Base-by-base conservation (phyloP, 352 stramenopile species). In the Thraustochytrium sp. region DNA sequence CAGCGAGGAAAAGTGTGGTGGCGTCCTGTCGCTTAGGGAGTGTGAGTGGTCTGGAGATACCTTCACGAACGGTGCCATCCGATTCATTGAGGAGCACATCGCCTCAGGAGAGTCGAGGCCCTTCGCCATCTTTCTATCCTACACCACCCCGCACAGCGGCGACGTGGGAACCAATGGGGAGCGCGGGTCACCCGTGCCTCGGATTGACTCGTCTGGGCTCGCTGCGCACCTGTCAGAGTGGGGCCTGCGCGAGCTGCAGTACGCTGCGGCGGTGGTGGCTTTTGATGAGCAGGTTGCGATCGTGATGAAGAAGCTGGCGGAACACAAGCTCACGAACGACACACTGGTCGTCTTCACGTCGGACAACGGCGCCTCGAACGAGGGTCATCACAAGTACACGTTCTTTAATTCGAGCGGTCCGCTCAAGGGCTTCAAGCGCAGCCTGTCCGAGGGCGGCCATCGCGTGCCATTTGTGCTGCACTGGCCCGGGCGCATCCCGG, bases 381-480 rank as follows among this genome's bases (percentile, higher is more conserved):
- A 87, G 38, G 76, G 77, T 44, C 26, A 23, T 13, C 31, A 53
- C 31, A 87, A 84, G 82, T 87, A 88, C 49, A 38, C 61, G 13
- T 85, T 72, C 26, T 82, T 40, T 16, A 76, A 85, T n/a, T 62
- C 34, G 5, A 84, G 75, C 29, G 44, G 31, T 3, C 46, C 64
- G 29, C 38, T 87, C 23, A 51, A 73, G 2, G 85, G 85, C 36
- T 65, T 51, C 65, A 87, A 87, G 72, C 54, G 85, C 16, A 77
- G 62, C 13, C 76, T 87, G 23, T 87, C 56, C 62, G 85, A 87
- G 62, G 85, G 85, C 46, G 85, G 85, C 44, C n/a, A 87, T 3
- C 84, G 85, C 9, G 40, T 73, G 9, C 85, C 85, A 2, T 40
- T 55, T 0, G 48, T 87, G 0, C 0, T 72, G 26, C 51, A 76